Evolutionary conservation across 352 stramenopile genomes (phyloP).

Genomic region (Globisporangium polare): DNA sequence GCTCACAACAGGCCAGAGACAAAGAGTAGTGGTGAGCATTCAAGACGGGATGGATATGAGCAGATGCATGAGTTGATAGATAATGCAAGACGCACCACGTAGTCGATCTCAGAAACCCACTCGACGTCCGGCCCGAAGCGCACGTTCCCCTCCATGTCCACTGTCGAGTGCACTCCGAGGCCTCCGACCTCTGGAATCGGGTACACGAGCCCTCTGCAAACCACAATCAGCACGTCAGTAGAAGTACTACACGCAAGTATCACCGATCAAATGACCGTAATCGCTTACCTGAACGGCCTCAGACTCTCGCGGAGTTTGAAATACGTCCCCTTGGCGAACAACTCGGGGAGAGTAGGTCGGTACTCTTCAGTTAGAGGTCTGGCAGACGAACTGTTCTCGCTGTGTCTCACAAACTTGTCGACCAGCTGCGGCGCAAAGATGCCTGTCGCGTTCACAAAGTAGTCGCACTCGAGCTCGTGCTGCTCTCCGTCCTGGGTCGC

Average conservation of each 20-base stretch:
- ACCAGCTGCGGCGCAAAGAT: conserved; percentile 64
- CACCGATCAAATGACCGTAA: neutral
- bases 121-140: conserved; percentile 97
- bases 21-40: too few relatives aligned
- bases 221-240: neutral
- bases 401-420: conserved; percentile 20
- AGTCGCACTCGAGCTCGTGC: conserved; percentile 83
- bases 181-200: conserved; percentile 93
- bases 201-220: conserved; percentile 90
- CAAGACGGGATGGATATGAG: too few relatives aligned
- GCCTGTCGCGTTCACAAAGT: conserved; percentile 92
- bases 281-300: conserved; percentile 69
- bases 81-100: conserved; percentile 39
- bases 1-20: neutral
- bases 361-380: neutral
- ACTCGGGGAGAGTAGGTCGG: conserved; percentile 37
- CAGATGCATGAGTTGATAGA: neutral
- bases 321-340: conserved; percentile 96
- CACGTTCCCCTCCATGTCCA: conserved; percentile 89
- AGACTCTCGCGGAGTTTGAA: conserved; percentile 76
- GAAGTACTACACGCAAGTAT: neutral
- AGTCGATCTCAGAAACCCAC: conserved; percentile 90
- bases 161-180: conserved; percentile 95
- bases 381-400: too few relatives aligned
- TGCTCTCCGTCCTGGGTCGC: conserved; percentile 33